A percentile compares a stretch with the other conserved stretches of the same genome.
Conservation (phyloP, 2,329 filamentous ascomycete genomes). For the Talaromyces rugulosus region DNA sequence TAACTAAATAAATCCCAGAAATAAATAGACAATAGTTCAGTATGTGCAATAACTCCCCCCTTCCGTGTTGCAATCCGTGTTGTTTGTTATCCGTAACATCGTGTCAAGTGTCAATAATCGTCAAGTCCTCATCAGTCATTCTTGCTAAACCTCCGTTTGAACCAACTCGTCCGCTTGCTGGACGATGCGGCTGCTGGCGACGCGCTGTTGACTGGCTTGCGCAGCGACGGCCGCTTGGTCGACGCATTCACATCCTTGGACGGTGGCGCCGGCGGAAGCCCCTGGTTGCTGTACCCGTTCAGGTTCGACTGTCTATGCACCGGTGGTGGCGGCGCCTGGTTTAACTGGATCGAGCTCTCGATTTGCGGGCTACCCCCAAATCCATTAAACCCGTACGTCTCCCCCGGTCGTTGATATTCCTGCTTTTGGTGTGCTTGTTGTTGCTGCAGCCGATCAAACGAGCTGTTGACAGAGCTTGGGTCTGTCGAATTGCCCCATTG, state of each 20-base stretch:
- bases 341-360: conserved; percentile 4
- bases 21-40: too few species aligned
- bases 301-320: conserved; percentile 5
- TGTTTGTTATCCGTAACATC: neutral
- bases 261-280: conserved; percentile 6
- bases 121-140: neutral
- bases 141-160: conserved; percentile 71
- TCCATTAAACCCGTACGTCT: conserved; percentile 61
- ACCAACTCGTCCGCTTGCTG: conserved; percentile 88
- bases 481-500: conserved; percentile 78
- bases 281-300: conserved; percentile 2
- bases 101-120: neutral
- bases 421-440: conserved; percentile 27
- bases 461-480: conserved; percentile 91
- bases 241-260: conserved; percentile 13
- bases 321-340: conserved; percentile 4
- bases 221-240: conserved; percentile 16
- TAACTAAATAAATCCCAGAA: too few species aligned
- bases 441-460: conserved; percentile 68
- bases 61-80: neutral
- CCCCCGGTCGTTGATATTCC: conserved; percentile 40
- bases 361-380: conserved; percentile 41
- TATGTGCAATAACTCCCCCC: neutral
- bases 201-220: conserved; percentile 14
- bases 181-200: conserved; percentile 14